A percentile compares a stretch with the other conserved stretches of the same genome.
These are phyloP conservation scores for Phialophora macrospora DNA, from an alignment of 2,329 filamentous ascomycete genomes.

Conservation along the genomic window DNA sequence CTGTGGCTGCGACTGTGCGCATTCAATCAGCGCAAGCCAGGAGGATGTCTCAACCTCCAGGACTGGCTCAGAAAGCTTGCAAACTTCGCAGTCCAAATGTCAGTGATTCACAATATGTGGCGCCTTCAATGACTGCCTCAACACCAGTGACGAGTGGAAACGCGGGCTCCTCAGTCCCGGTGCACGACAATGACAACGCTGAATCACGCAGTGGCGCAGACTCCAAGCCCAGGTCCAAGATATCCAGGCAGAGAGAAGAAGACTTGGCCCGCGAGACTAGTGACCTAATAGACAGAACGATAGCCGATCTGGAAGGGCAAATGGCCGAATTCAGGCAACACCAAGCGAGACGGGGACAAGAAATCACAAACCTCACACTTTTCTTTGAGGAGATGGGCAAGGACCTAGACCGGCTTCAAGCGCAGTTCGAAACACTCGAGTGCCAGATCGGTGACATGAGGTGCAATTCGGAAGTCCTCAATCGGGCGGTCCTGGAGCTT, in stretches of 20 bases:
- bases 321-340: not conserved
- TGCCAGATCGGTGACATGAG: not conserved
- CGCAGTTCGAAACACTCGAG: not conserved
- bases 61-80: not conserved
- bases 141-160: not conserved
- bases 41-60: not conserved
- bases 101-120: not conserved
- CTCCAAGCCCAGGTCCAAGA: not conserved
- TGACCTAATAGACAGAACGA: not conserved
- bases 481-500: not conserved
- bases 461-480: not conserved
- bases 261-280: not conserved
- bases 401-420: not conserved
- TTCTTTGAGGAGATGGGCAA: not conserved
- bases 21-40: not conserved
- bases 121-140: not conserved
- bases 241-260: not conserved
- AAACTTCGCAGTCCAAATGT: not conserved
- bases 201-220: not conserved
- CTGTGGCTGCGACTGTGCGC: not conserved
- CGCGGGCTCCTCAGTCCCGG: not conserved
- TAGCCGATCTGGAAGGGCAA: not conserved
- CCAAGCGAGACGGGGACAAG: not conserved
- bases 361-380: not conserved
- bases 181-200: not conserved